Percentiles rank a stretch among this genome's conserved stretches.
phyloP scores from a whole-genome alignment of 2,329 filamentous ascomycete genomes.

The Colletotrichum spinosum region DNA sequence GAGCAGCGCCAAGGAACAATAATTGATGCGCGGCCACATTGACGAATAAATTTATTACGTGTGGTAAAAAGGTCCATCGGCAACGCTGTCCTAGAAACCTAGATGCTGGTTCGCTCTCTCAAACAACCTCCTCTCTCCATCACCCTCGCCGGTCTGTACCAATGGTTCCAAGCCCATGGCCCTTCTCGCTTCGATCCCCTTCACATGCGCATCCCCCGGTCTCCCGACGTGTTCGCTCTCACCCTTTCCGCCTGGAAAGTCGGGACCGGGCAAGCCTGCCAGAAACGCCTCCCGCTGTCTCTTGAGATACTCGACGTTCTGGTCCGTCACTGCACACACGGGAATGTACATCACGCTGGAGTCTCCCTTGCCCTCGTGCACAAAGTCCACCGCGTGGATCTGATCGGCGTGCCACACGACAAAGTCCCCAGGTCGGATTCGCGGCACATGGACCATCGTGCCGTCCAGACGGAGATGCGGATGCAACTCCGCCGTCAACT shows the following conservation, averaged over 20 bases:
- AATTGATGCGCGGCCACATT: too few relatives aligned
- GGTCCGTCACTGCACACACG: constrained; percentile 81
- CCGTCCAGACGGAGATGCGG: constrained; percentile 75
- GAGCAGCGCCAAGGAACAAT: neutral
- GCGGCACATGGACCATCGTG: constrained; percentile 79
- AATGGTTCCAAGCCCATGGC: constrained; percentile 60
- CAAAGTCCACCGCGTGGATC: constrained; percentile 86
- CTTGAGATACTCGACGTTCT: constrained; percentile 77
- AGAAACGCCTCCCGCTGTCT: constrained; percentile 79
- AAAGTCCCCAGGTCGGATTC: constrained; percentile 78
- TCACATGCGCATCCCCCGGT: constrained; percentile 52
- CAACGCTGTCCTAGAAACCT: constrained; percentile 48
- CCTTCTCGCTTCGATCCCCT: constrained; percentile 49
- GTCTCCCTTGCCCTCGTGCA: constrained; percentile 77
- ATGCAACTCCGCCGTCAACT: constrained; percentile 72
- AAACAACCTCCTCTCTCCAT: constrained; percentile 51
- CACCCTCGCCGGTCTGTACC: constrained; percentile 37
- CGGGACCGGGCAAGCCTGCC: constrained; percentile 73
- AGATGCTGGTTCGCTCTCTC: constrained; percentile 57
- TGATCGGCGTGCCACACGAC: constrained; percentile 87
- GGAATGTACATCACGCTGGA: constrained; percentile 92
- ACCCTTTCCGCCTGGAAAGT: constrained; percentile 79
- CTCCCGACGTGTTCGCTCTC: constrained; percentile 67
- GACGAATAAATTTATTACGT: neutral
- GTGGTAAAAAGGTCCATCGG: neutral